These are phyloP conservation scores for Fonsecaea nubica DNA, from an alignment of 2,329 filamentous ascomycete genomes.

Conservation along the genomic window DNA sequence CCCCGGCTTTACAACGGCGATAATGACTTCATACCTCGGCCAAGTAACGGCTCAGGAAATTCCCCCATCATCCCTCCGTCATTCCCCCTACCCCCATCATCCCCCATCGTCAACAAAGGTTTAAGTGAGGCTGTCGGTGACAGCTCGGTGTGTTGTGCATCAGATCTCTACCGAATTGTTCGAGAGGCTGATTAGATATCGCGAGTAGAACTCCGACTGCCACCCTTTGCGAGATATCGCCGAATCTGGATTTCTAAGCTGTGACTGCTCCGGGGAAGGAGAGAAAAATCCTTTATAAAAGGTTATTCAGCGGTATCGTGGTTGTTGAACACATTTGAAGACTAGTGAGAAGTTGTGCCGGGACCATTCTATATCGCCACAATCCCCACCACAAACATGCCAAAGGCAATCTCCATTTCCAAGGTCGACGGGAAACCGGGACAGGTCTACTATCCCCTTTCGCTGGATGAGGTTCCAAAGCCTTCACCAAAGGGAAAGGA, in stretches of 20 bases:
- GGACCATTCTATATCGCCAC: not conserved
- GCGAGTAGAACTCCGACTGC: conserved; percentile 9
- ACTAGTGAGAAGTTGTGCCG: not conserved
- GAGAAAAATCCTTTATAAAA: not conserved
- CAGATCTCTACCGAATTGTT: not conserved
- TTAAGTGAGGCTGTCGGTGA: not conserved
- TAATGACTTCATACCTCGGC: conserved; percentile 8
- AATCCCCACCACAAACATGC: conserved; percentile 45
- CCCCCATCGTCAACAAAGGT: not conserved
- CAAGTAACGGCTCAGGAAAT: not conserved
- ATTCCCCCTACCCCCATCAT: not conserved
- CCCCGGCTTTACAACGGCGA: conserved; percentile 1
- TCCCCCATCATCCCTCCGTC: not conserved
- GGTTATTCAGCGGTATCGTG: not conserved
- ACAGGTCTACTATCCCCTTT: conserved; percentile 70
- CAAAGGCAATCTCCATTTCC: conserved; percentile 53
- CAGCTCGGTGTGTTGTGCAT: not conserved
- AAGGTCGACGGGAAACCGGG: conserved; percentile 72
- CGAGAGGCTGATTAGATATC: not conserved
- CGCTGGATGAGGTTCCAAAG: conserved; percentile 66
- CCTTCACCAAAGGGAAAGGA: conserved; percentile 70
- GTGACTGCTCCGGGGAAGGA: not conserved
- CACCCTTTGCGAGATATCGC: conserved; percentile 20
- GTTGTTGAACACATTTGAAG: not conserved
- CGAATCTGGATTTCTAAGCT: conserved; percentile 28